A percentile compares a stretch with the other conserved stretches of the same genome.
phyloP scores from a whole-genome alignment of 768 basidiomycete species.

The Ramaria sp. region DNA sequence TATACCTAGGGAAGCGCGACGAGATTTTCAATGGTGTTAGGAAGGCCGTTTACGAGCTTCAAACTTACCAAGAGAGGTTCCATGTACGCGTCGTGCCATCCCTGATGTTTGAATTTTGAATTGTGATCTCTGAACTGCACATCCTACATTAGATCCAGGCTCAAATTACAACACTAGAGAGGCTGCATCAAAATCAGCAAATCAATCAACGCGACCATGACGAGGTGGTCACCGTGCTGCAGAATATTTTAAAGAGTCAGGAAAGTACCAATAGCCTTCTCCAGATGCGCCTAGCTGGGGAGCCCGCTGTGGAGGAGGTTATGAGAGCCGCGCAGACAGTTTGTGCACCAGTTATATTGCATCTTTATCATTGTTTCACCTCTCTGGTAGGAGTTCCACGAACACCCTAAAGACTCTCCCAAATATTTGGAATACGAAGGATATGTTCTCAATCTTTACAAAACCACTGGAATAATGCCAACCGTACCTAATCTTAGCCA shows the following conservation, averaged over 20 bases:
- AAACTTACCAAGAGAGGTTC: conserved; percentile 29
- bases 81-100: conserved; percentile 24
- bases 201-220: conserved; percentile 12
- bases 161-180: background rate
- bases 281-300: conserved; percentile 30
- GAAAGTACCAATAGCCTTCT: conserved; percentile 28
- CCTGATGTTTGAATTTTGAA: conserved; percentile 18
- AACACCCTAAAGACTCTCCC: background rate
- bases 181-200: conserved; percentile 18
- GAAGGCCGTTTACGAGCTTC: conserved; percentile 33
- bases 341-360: background rate
- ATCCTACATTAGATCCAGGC: conserved; percentile 2
- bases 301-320: conserved; percentile 31
- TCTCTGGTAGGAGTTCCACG: conserved; percentile 5
- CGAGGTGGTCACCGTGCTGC: conserved; percentile 25
- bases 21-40: conserved; percentile 38
- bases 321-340: conserved; percentile 48
- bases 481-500: conserved; percentile 41
- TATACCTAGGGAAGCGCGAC: conserved; percentile 29
- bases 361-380: background rate
- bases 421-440: conserved; percentile 30
- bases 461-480: conserved; percentile 42
- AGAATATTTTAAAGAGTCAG: conserved; percentile 27
- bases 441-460: conserved; percentile 37
- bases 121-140: conserved; percentile 21